Conservation (phyloP, 225 moss, liverwort and hornwort genomes). For the Physcomitrium patens region DNA sequence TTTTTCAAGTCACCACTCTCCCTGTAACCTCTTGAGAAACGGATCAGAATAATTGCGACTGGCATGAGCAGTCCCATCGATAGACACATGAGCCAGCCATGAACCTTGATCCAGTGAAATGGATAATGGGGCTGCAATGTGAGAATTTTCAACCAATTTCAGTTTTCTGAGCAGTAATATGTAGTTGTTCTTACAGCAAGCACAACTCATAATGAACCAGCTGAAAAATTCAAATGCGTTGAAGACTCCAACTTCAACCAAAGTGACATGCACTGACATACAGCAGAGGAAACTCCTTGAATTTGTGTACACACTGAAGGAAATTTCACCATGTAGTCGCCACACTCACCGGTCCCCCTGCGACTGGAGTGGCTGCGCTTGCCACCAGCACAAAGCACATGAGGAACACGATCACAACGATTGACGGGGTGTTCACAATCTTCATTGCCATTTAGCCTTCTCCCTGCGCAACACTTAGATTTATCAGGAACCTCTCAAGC, state of each 20-base stretch:
- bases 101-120: slow-evolving; percentile 53
- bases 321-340: too few relatives aligned
- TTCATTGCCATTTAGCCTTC: too few relatives aligned
- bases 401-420: too few relatives aligned
- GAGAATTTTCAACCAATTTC: slow-evolving; percentile 10
- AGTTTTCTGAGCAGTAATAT: background rate
- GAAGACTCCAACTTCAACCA: background rate
- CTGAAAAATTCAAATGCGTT: too few relatives aligned
- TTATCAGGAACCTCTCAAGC: too few relatives aligned
- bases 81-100: slow-evolving; percentile 81
- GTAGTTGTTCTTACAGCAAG: background rate
- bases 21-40: slow-evolving; percentile 48
- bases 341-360: too few relatives aligned
- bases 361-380: too few relatives aligned
- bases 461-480: too few relatives aligned
- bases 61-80: slow-evolving; percentile 77
- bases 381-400: too few relatives aligned
- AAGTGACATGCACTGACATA: slow-evolving; percentile 8
- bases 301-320: too few relatives aligned
- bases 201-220: too few relatives aligned
- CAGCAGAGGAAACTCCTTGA: background rate
- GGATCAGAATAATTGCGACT: slow-evolving; percentile 60
- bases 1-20: slow-evolving; percentile 35
- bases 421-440: too few relatives aligned
- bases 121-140: slow-evolving; percentile 28